phyloP scores from a whole-genome alignment of 768 basidiomycete species.

The Phanerochaete sordida region DNA sequence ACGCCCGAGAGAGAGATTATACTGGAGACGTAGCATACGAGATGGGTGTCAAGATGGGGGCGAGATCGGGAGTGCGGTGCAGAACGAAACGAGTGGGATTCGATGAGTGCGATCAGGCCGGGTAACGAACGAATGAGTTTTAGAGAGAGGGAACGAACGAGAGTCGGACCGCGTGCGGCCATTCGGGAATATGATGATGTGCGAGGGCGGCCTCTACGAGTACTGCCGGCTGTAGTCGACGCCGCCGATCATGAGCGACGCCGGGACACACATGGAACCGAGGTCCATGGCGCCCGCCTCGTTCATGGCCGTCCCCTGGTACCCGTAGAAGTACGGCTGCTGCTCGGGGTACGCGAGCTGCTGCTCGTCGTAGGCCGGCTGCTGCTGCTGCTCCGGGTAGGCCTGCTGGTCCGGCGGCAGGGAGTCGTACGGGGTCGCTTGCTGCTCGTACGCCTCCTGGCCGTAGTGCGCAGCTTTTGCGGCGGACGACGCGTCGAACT shows the following conservation, averaged over 20 bases:
- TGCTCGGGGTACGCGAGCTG: background rate
- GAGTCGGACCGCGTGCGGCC: background rate
- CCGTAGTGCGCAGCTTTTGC: background rate
- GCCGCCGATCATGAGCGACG: constrained; percentile 4
- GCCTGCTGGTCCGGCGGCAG: background rate
- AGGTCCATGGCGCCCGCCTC: constrained; percentile 13
- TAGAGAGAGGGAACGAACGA: background rate
- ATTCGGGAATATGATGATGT: background rate
- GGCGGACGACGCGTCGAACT: background rate
- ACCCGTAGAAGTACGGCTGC: background rate
- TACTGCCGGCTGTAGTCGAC: constrained; percentile 3
- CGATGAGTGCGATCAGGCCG: background rate
- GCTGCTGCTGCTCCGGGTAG: background rate
- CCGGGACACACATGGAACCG: constrained; percentile 12
- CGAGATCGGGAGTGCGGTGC: background rate
- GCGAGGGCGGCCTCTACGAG: background rate
- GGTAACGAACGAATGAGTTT: background rate
- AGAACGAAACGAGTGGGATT: background rate
- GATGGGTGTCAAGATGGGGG: background rate
- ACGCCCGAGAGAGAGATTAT: constrained; percentile 1
- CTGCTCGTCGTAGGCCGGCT: background rate
- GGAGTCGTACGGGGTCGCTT: background rate
- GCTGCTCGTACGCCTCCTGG: background rate
- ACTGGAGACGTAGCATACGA: background rate
- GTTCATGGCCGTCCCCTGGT: constrained; percentile 5